Base-by-base conservation (phyloP, 345 rosid species). In the Eucalyptus pauciflora region DNA sequence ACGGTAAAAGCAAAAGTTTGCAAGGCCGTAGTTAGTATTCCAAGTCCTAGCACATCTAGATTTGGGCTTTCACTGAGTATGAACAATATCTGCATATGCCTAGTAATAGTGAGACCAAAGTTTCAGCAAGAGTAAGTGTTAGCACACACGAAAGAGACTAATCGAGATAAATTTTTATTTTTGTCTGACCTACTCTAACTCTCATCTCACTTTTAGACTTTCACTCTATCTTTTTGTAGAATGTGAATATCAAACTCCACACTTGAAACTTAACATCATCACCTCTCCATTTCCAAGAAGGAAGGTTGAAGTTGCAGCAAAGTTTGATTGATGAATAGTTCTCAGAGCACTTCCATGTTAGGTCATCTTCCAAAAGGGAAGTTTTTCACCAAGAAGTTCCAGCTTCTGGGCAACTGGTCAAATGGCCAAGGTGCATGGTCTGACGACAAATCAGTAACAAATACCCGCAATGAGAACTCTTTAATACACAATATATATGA, bases 401-500 rank as follows among this genome's bases (percentile, higher is more conserved):
- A 98, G 92, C 98, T 98, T 88, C 96, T 94, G 2, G 99, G 99
- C 87, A 98, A 92, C 86, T 98, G 98, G 92, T 98, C 96, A 90
- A 98, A 98, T 7, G 99, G 99, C 99, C 99, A 98, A 50, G 99
- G 99, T 0, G 99, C 96, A 91, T 97, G 99, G 87, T 97, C 99
- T n/a, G 99, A 90, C 99, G 95, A 98, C 87, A 98, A 94, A 94
- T 98, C 99, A 86, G 97, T 96, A 89, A 98, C 93, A 91, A 94
- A 98, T 87, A 97, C 99, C 99, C 94, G 96, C 88, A 54, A 90
- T 91, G 90, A 54, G 33, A 93, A 94, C 92, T 92, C 94, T 92
- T 93, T 89, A 86, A 6, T 18, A 3, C 76, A 15, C 18, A 10
- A 64, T 13, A 52, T 13, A 87, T 31, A 31, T 76, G 1, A 45